phyloP scores from a whole-genome alignment of 331 rosid species.

The Quercus lobata region DNA sequence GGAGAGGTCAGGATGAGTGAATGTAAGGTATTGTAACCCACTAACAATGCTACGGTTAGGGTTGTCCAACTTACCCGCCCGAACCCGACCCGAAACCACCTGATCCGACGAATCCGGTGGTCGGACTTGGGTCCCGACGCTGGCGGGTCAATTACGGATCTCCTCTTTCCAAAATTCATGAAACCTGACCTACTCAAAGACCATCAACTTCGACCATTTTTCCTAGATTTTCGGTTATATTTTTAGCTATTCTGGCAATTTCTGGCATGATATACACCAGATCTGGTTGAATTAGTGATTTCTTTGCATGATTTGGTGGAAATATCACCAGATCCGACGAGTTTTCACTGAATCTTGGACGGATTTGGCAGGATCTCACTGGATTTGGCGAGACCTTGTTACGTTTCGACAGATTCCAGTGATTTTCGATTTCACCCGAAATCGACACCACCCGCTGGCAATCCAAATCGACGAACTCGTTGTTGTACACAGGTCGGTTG shows the following conservation, averaged over 20 bases:
- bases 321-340: accelerated
- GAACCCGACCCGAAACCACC: accelerated
- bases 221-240: too few relatives aligned
- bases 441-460: accelerated
- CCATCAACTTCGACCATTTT: too few relatives aligned
- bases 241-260: too few relatives aligned
- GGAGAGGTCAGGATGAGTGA: neutral
- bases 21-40: neutral
- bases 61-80: accelerated
- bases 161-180: too few relatives aligned
- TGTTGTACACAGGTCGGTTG: too few relatives aligned
- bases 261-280: too few relatives aligned
- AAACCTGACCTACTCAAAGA: accelerated
- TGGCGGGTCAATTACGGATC: accelerated
- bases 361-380: accelerated
- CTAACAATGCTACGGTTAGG: neutral
- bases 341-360: too few relatives aligned
- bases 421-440: too few relatives aligned
- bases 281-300: accelerated
- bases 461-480: accelerated
- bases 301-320: too few relatives aligned
- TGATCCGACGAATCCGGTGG: accelerated
- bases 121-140: accelerated
- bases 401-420: accelerated
- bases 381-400: too few relatives aligned